Conservation (phyloP, 306 rosid genomes). For the Sindora glabra region DNA sequence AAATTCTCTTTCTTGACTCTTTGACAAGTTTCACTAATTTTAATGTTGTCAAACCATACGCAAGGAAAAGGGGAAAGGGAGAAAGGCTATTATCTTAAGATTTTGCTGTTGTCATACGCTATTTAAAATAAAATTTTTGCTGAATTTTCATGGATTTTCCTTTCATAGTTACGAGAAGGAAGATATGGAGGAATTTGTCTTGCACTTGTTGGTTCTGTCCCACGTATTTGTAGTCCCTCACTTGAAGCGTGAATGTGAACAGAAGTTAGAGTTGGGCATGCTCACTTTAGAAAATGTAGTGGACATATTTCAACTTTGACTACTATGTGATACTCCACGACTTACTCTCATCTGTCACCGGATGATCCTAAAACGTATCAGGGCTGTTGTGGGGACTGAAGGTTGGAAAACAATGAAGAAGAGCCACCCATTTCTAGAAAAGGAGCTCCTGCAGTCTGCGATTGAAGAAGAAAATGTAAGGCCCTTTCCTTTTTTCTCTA, state of each 20-base stretch:
- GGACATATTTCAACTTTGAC: slow-evolving; percentile 36
- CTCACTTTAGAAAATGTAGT: slow-evolving; percentile 30
- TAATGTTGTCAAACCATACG: too few species aligned
- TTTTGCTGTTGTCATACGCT: too few species aligned
- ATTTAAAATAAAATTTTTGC: too few species aligned
- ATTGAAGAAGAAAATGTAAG: slow-evolving; percentile 43
- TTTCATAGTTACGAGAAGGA: slow-evolving; percentile 40
- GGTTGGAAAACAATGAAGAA: slow-evolving; percentile 47
- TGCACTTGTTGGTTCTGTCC: slow-evolving; percentile 36
- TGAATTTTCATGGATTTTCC: too few species aligned
- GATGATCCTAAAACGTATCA: slow-evolving; percentile 27
- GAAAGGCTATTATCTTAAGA: too few species aligned
- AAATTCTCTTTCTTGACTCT: background rate
- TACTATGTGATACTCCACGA: slow-evolving; percentile 29
- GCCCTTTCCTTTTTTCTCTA: too few species aligned
- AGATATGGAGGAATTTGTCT: slow-evolving; percentile 29
- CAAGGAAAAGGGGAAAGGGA: too few species aligned
- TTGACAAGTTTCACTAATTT: background rate
- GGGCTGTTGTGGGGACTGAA: slow-evolving; percentile 23
- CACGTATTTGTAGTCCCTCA: slow-evolving; percentile 28
- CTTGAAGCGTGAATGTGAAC: slow-evolving; percentile 27
- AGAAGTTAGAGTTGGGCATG: slow-evolving; percentile 26
- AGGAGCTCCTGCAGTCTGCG: slow-evolving; percentile 32
- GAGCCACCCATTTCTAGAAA: slow-evolving; percentile 34
- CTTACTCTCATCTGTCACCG: slow-evolving; percentile 30